Conservation (phyloP, 345 rosid species). For the Cardamine resedifolia region DNA sequence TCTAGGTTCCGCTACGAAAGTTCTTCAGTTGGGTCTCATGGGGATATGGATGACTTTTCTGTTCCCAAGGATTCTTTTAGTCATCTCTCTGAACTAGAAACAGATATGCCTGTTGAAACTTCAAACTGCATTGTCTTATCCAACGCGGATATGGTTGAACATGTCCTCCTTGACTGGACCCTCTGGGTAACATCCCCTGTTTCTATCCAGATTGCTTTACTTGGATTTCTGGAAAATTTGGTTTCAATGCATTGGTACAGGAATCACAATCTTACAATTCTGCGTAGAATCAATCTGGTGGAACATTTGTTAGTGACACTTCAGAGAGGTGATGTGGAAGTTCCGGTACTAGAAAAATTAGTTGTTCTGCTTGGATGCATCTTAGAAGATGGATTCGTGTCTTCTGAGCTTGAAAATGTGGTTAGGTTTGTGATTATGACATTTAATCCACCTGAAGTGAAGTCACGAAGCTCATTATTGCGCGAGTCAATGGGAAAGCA, state of each 20-base stretch:
- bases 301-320: conserved; percentile 93
- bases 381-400: conserved; percentile 94
- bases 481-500: conserved; percentile 97
- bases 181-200: conserved; percentile 94
- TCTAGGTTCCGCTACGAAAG: conserved; percentile 78
- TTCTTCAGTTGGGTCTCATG: conserved; percentile 91
- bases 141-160: conserved; percentile 98
- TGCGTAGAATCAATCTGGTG: conserved; percentile 93
- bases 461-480: conserved; percentile 62
- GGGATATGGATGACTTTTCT: conserved; percentile 95
- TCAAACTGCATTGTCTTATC: conserved; percentile 97
- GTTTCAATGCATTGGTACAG: conserved; percentile 99
- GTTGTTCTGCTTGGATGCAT: conserved; percentile 97
- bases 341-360: conserved; percentile 92
- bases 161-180: conserved; percentile 99
- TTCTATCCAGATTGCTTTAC: conserved; percentile 87
- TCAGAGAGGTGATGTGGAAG: conserved; percentile 99
- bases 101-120: conserved; percentile 77
- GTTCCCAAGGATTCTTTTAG: conserved; percentile 84
- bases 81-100: conserved; percentile 93
- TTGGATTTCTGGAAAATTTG: conserved; percentile 95
- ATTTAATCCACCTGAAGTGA: conserved; percentile 92
- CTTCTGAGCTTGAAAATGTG: conserved; percentile 95
- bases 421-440: conserved; percentile 97
- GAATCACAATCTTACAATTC: conserved; percentile 93